Evolutionary conservation across 177 flowering plant genomes (phyloP), one percentile per base, ranked within the genome.

Genomic region (Viscum album): DNA sequence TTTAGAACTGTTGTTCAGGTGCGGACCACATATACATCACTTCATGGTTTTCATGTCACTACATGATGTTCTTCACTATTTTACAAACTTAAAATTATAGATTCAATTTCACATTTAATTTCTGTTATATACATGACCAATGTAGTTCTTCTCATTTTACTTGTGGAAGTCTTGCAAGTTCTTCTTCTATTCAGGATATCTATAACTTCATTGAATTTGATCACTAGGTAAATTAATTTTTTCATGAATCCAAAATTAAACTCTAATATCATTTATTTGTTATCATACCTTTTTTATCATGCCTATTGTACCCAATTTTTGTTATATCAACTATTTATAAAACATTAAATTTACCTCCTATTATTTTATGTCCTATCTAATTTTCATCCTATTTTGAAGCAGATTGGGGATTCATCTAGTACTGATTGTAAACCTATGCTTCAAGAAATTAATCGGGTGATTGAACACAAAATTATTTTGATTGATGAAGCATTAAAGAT

Each of bases 151-250:
- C 99, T 66, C 99, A 95, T 71, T 78, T 95, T 74, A 89, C 97
- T 64, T 92, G 99, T 66, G 97, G 97, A 79, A 92, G 99, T 75
- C 97, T 95, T 66, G 97, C 99, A 66, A 95, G 99, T 78, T 95
- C 99, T 76, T 97, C 84, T 0, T 97, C 92, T 75, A 94, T 95
- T 68, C 86, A 68, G 62, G 96, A 97, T 70, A 79, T 95, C 69
- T 85, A 87, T 76, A 84, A 92, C 80, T 95, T 77, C 76, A 78
- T 89, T 30, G 92, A 92, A 43, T 95, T 90, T 78, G 99, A 95
- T 75, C 81, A 75, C 73, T 97, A 95, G 97, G 97, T 90, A 43
- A 69, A 33, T 15, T 54, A 33, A 63, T 41, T 35, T 37, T 37
- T 37, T 37, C 6, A 13, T 37, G 6, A 13, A 6, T 37, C 10